phyloP scores from a whole-genome alignment of 805 yeast species.

The Vanderwaltozyma tropicalis region DNA sequence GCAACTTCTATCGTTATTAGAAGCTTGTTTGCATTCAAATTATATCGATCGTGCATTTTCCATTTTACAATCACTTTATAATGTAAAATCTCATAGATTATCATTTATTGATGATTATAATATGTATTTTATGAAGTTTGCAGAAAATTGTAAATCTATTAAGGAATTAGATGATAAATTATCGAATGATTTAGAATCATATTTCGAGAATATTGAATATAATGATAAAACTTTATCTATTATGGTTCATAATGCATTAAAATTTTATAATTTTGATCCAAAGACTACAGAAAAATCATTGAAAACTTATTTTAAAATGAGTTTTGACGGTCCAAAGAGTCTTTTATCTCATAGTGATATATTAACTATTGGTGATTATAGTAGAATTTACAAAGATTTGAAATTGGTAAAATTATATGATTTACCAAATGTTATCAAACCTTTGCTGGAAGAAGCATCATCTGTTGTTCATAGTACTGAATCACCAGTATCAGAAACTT shows the following conservation, averaged over 20 bases:
- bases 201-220: slow-evolving; percentile 29
- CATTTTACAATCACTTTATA: slow-evolving; percentile 52
- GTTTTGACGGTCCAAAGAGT: slow-evolving; percentile 7
- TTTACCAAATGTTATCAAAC: slow-evolving; percentile 16
- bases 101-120: slow-evolving; percentile 59
- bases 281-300: slow-evolving; percentile 2
- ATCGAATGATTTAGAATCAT: slow-evolving; percentile 32
- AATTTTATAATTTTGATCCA: slow-evolving; percentile 3
- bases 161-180: slow-evolving; percentile 31
- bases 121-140: slow-evolving; percentile 38
- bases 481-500: too few relatives aligned
- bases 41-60: slow-evolving; percentile 62
- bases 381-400: slow-evolving; percentile 29
- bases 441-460: slow-evolving; percentile 1
- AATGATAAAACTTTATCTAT: slow-evolving; percentile 56
- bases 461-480: background rate
- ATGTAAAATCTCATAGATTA: slow-evolving; percentile 33
- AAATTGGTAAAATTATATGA: slow-evolving; percentile 25
- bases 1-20: slow-evolving; percentile 66
- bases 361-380: slow-evolving; percentile 24
- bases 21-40: slow-evolving; percentile 60
- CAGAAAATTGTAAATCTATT: slow-evolving; percentile 24
- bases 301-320: slow-evolving; percentile 16
- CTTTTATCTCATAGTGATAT: slow-evolving; percentile 20
- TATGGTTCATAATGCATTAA: slow-evolving; percentile 37